Conservation (phyloP, 2,329 filamentous ascomycete genomes). For the Fusarium sp. region DNA sequence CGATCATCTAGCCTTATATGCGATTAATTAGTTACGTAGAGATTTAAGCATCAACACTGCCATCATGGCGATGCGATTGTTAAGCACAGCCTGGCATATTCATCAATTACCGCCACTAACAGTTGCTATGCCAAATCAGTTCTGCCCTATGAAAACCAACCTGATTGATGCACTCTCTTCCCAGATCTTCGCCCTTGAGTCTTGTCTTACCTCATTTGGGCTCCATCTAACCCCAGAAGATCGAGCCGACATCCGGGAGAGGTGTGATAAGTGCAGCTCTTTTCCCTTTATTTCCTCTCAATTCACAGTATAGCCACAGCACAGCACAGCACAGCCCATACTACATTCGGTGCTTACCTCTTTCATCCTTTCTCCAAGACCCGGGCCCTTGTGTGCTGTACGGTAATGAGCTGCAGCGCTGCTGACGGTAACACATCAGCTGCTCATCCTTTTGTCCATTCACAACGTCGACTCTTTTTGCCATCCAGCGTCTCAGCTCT, state of each 20-base stretch:
- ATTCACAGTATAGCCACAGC: neutral
- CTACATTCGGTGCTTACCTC: constrained; percentile 19
- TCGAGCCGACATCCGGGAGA: constrained; percentile 28
- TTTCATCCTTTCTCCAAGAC: neutral
- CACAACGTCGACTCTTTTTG: constrained; percentile 8
- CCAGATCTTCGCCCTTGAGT: constrained; percentile 33
- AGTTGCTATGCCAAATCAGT: constrained; percentile 16
- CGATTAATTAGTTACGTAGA: constrained; percentile 9
- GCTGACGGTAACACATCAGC: constrained; percentile 33
- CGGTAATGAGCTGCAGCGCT: neutral
- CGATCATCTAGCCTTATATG: constrained; percentile 24
- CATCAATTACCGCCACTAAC: constrained; percentile 1
- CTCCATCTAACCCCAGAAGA: constrained; percentile 18
- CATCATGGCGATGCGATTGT: neutral
- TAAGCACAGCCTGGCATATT: neutral
- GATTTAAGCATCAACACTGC: neutral
- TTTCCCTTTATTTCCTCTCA: neutral
- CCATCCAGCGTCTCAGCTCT: constrained; percentile 26
- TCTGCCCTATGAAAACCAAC: constrained; percentile 31
- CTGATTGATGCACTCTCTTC: constrained; percentile 22
- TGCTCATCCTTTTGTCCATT: constrained; percentile 25
- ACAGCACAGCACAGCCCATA: constrained; percentile 12
- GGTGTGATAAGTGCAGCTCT: constrained; percentile 23
- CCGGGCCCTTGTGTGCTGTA: neutral
- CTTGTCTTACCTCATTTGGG: constrained; percentile 41